phyloP scores from a whole-genome alignment of 345 rosid genomes.

The Aurinia saxatilis region DNA sequence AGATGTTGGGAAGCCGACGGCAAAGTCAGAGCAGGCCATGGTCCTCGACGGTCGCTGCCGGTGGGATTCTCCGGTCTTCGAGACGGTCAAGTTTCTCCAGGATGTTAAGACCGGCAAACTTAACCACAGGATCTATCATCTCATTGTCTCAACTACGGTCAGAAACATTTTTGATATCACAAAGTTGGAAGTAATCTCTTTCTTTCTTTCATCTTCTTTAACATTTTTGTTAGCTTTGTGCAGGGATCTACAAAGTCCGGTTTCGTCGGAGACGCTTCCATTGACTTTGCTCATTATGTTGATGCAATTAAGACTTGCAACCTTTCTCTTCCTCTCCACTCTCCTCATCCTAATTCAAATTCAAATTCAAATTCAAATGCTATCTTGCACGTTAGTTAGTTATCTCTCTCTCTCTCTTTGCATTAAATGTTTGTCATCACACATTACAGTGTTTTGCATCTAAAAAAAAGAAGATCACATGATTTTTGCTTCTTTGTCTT shows the following conservation, averaged over 20 bases:
- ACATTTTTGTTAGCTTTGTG: not conserved
- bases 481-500: conserved; percentile 11
- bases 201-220: too few species aligned
- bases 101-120: conserved; percentile 62
- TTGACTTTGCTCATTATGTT: conserved; percentile 73
- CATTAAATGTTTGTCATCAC: conserved; percentile 28
- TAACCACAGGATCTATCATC: conserved; percentile 60
- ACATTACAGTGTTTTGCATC: conserved; percentile 14
- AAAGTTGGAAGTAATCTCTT: too few species aligned
- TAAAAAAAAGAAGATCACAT: conserved; percentile 22
- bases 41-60: conserved; percentile 55
- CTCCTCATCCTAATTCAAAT: conserved; percentile 2
- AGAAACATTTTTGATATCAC: not conserved
- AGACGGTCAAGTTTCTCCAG: conserved; percentile 54
- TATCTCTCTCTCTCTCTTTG: conserved; percentile 24
- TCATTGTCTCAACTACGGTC: conserved; percentile 68
- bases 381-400: conserved; percentile 90
- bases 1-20: too few species aligned
- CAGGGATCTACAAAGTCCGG: conserved; percentile 79
- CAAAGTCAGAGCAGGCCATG: conserved; percentile 61
- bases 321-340: conserved; percentile 65
- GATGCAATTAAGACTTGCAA: conserved; percentile 50
- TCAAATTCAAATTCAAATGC: conserved; percentile 76
- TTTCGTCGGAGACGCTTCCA: conserved; percentile 71
- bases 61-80: conserved; percentile 79